Evolutionary conservation across 768 basidiomycete genomes (phyloP), one percentile per base, ranked within the genome.

Genomic region (Exidia glandulosa): DNA sequence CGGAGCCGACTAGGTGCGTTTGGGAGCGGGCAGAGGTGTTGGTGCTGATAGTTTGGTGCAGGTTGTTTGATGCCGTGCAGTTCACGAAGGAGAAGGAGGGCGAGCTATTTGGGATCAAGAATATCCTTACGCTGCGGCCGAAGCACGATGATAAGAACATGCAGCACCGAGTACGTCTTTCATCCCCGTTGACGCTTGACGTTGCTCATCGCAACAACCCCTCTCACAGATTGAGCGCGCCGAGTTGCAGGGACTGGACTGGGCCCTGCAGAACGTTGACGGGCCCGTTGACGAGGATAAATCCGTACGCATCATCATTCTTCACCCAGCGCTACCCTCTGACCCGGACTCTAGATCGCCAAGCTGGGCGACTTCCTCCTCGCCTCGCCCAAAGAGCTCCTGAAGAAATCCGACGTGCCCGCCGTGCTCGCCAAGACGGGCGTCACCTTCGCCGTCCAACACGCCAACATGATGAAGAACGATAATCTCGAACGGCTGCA

Each of bases 51-150:
- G 16, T 19, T 3, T 50, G 19, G 55, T 47, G 14, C 56, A 88
- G 89, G 59, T 87, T 89, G 63, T 94, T 91, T 65, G 76, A 87
- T 31, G 91, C 90, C 14, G 80, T 94, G 0, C 88, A 93, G 67
- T 89, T 88, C 9, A 87, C 90, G 66, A 84, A 78, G 57, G 72
- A 70, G 1, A 82, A 83, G 66, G 83, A 85, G 66, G 92, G 90
- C 32, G 91, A 94, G 66, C 78, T 94, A 2, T 94, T 90, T 65
- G 92, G 92, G 3, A 75, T 88, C 54, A 82, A 85, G 67, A 94
- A 94, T 65, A 89, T 94, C 34, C 93, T 94, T 73, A 82, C 77
- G 63, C 75, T 93, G 31, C 83, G 88, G 62, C 87, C 89, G 66
- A 75, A 77, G 61, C 82, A 77, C 16, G 74, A 86, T 9, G 80